Base-by-base conservation (phyloP, 192 early-diverging fungal genomes). In the Umbelopsis ramanniana region DNA sequence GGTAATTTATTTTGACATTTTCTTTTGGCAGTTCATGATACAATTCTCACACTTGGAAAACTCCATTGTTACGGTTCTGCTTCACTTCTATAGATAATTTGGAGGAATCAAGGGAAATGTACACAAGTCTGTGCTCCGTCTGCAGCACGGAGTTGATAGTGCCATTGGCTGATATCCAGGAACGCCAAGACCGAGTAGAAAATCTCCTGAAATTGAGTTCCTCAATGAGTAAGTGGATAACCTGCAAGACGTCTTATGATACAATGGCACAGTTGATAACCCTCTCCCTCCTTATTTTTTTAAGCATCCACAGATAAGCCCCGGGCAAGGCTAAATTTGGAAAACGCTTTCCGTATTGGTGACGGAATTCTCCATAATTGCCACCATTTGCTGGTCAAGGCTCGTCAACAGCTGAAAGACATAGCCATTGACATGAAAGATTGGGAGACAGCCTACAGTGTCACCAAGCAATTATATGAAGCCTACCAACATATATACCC, bases 331-430 rank as follows among this genome's bases (percentile, higher is more conserved):
- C 57, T 63, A 35, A 63, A 63, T 63, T 63, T 63, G 57, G 57
- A 63, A 63, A 63, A 63, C 4, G 23, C 29, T 35, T 0, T 63
- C 14, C 57, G 57, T n/a, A 63, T 63, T 37, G 57, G 29, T 3
- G 57, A 63, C 26, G 14, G 19, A 5, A 29, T 63, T 8, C 14
- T 63, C 33, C 57, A 63, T 33, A 29, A 12, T 29, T 63, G 57
- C 19, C 57, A 63, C 57, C 57, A 63, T 63, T 37, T 63, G 15
- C 33, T 63, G 37, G 57, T 63, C 10, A 63, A 26, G 19, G 57
- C 57, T 63, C 57, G 57, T 37, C 57, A 63, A 19, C 57, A 63
- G 14, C 26, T 63, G 33, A 63, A 63, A n/a, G 57, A 63, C 29
- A 38, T 63, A 19, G 33, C 57, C 8, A 63, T 63, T 19, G 57